Evolutionary conservation across 2,329 filamentous ascomycete genomes (phyloP).

Genomic region (Colletotrichum sp.): DNA sequence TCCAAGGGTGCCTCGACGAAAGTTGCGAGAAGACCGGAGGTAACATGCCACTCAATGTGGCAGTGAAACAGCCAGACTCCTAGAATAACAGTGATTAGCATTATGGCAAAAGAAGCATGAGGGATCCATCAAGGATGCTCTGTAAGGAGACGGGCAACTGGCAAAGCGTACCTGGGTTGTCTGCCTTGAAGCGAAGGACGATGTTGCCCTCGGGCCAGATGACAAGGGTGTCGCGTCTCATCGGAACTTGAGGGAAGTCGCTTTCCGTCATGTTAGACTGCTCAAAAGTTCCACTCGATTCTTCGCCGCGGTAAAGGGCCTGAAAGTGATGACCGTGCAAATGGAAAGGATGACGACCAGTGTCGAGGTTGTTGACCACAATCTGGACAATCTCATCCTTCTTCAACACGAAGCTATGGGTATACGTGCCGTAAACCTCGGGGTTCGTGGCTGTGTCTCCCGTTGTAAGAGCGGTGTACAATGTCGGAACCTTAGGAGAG

Average conservation of each 20-base stretch:
- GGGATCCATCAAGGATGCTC: rapidly evolving
- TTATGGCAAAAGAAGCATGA: background rate
- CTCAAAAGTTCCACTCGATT: slow-evolving; percentile 62
- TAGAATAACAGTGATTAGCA: no score
- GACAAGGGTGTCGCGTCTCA: slow-evolving; percentile 73
- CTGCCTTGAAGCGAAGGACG: slow-evolving; percentile 69
- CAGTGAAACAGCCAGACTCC: slow-evolving; percentile 53
- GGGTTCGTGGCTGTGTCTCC: slow-evolving; percentile 64
- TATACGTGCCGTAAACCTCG: slow-evolving; percentile 68
- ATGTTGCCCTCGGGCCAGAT: slow-evolving; percentile 70
- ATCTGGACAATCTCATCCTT: slow-evolving; percentile 74
- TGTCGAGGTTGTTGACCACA: slow-evolving; percentile 77
- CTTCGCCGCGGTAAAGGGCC: slow-evolving; percentile 63
- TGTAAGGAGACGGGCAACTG: background rate
- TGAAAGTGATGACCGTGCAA: slow-evolving; percentile 81
- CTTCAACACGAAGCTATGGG: slow-evolving; percentile 71
- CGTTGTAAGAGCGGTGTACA: slow-evolving; percentile 76
- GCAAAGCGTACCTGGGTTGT: slow-evolving; percentile 63
- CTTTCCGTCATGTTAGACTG: slow-evolving; percentile 47
- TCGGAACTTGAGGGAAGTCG: slow-evolving; percentile 59
- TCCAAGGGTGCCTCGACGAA: slow-evolving; percentile 37
- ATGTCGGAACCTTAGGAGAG: slow-evolving; percentile 75
- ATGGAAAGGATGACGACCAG: slow-evolving; percentile 76
- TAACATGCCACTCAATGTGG: slow-evolving; percentile 63
- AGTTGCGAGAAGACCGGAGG: slow-evolving; percentile 49